These are phyloP conservation scores for Perilla frutescens DNA, from an alignment of 257 asterid species.

Conservation along the genomic window DNA sequence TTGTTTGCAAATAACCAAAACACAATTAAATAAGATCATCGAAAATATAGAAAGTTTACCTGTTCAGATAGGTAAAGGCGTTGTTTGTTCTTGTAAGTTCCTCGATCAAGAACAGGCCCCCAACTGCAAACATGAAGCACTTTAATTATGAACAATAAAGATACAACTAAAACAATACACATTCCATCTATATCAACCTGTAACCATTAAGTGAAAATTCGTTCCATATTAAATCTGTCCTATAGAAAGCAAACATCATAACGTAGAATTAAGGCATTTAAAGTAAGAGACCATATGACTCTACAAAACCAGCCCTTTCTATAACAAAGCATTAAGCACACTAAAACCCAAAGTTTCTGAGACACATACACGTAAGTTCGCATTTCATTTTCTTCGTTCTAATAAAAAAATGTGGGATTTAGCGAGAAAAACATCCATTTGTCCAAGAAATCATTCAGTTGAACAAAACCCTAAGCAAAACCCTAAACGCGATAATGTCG, in stretches of 20 bases:
- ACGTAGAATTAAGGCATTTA: not conserved
- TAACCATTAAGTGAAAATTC: not conserved
- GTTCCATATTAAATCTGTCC: not conserved
- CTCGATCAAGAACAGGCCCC: slow-evolving; percentile 86
- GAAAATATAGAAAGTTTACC: slow-evolving; percentile 44
- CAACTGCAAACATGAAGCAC: slow-evolving; percentile 57
- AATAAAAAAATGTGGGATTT: not conserved
- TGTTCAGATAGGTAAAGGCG: slow-evolving; percentile 95
- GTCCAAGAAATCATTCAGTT: not conserved
- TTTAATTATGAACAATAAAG: not conserved
- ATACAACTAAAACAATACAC: not conserved
- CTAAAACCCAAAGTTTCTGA: slow-evolving; percentile 25
- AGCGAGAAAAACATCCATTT: not conserved
- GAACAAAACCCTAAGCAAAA: slow-evolving; percentile 29
- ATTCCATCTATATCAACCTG: not conserved
- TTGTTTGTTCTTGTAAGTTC: slow-evolving; percentile 68
- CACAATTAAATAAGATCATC: not conserved
- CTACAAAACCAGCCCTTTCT: slow-evolving; percentile 2
- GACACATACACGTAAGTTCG: not conserved
- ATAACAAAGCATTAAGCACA: not conserved
- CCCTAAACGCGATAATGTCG: slow-evolving; percentile 36
- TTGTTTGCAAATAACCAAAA: not conserved
- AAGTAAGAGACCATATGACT: not conserved
- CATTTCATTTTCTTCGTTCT: not conserved
- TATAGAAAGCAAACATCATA: not conserved